These are phyloP conservation scores for Penicillium turbatum DNA, from an alignment of 495 filamentous ascomycete genomes.

Conservation along the genomic window DNA sequence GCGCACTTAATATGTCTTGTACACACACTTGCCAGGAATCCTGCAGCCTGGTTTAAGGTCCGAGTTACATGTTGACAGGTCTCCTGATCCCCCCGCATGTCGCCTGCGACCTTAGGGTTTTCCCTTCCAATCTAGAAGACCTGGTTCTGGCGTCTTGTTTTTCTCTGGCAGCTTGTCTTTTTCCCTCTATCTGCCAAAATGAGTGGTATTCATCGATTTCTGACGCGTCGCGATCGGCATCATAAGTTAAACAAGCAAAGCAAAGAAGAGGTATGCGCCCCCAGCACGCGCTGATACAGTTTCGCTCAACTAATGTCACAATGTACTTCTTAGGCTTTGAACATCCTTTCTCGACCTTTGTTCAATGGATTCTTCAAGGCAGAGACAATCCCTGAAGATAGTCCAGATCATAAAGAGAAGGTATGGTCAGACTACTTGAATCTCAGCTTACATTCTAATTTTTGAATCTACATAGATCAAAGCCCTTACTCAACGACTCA, in stretches of 20 bases:
- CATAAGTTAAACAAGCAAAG: constrained; percentile 44
- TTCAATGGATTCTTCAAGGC: constrained; percentile 36
- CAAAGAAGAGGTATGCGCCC: constrained; percentile 44
- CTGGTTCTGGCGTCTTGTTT: not conserved
- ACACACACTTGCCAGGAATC: constrained; percentile 23
- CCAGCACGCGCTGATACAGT: not conserved
- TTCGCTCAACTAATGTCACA: constrained; percentile 16
- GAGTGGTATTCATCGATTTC: constrained; percentile 63
- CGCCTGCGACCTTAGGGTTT: constrained; percentile 8
- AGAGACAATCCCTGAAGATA: constrained; percentile 14
- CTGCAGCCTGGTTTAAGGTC: constrained; percentile 30
- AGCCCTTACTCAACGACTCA: constrained; percentile 29
- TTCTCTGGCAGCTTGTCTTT: no score
- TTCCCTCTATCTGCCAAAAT: constrained; percentile 26
- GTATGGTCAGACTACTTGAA: constrained; percentile 14
- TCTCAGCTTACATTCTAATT: constrained; percentile 9
- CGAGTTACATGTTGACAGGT: constrained; percentile 7
- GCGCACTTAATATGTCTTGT: constrained; percentile 29
- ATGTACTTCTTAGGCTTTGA: constrained; percentile 17
- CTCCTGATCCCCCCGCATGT: constrained; percentile 27
- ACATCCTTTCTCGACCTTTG: constrained; percentile 26
- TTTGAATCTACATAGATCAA: constrained; percentile 30
- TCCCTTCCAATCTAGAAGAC: constrained; percentile 8
- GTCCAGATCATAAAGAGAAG: constrained; percentile 39
- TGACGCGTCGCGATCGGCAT: constrained; percentile 69